These are phyloP conservation scores for Entoloma clypeatum DNA, from an alignment of 1,284 basidiomycete species.

Conservation along the genomic window DNA sequence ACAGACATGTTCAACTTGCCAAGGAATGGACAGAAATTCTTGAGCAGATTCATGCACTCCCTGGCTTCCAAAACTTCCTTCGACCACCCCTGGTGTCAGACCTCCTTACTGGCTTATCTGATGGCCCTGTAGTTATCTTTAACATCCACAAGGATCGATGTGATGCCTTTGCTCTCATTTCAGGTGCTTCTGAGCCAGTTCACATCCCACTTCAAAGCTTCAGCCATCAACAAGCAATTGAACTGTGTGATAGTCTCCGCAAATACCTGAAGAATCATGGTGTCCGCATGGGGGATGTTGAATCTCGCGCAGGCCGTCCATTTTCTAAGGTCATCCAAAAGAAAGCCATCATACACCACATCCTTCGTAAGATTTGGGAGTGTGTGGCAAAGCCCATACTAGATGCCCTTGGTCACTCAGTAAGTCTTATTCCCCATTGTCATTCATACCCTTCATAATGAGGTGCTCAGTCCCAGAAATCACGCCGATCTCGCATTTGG, in stretches of 20 bases:
- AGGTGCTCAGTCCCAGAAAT: too few relatives aligned
- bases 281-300: neutral
- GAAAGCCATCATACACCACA: too few relatives aligned
- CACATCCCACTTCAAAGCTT: conserved; percentile 9
- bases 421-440: too few relatives aligned
- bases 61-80: conserved; percentile 17
- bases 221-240: neutral
- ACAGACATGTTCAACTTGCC: neutral
- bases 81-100: conserved; percentile 13
- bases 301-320: neutral
- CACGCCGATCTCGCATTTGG: too few relatives aligned
- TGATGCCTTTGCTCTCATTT: conserved; percentile 17
- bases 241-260: neutral
- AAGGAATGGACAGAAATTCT: conserved; percentile 10
- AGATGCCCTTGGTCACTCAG: too few relatives aligned
- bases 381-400: too few relatives aligned
- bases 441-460: too few relatives aligned
- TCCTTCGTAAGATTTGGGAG: too few relatives aligned
- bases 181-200: conserved; percentile 5
- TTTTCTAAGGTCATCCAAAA: too few relatives aligned
- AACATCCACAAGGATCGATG: conserved; percentile 12
- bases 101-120: conserved; percentile 9
- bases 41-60: conserved; percentile 11
- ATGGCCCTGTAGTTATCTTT: conserved; percentile 17
- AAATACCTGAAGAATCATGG: neutral